These are phyloP conservation scores for Madurella fahalii DNA, from an alignment of 2,329 filamentous ascomycete species.

Conservation along the genomic window DNA sequence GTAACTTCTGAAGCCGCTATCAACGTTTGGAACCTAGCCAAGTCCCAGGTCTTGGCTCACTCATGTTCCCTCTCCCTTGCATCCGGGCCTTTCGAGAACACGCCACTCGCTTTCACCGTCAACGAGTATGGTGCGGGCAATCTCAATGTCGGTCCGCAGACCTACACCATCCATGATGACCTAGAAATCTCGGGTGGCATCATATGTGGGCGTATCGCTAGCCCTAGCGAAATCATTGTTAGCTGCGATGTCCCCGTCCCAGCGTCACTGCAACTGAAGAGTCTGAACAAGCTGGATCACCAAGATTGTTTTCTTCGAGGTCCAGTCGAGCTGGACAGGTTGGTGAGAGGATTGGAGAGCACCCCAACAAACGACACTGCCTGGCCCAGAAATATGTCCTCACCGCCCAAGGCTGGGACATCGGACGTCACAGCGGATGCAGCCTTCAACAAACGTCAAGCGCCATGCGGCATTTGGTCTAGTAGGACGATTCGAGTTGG, in stretches of 20 bases:
- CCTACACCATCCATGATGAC: constrained; percentile 3
- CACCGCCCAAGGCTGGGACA: no score
- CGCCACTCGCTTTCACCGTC: constrained; percentile 2
- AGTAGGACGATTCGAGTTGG: no score
- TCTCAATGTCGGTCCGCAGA: constrained; percentile 2
- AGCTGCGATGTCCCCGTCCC: constrained; percentile 4
- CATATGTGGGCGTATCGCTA: constrained; percentile 1
- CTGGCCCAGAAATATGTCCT: no score
- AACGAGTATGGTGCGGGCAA: constrained; percentile 5
- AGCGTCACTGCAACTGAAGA: not conserved
- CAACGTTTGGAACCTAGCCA: constrained; percentile 1
- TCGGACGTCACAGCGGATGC: no score
- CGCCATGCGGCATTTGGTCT: no score
- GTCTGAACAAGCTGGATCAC: no score
- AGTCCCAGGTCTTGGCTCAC: not conserved
- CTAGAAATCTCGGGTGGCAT: constrained; percentile 1
- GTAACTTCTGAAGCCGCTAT: constrained; percentile 3
- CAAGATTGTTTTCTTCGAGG: no score
- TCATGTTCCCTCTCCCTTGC: not conserved
- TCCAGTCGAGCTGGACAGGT: no score
- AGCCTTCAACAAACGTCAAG: no score
- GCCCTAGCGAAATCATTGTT: constrained; percentile 1
- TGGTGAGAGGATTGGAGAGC: no score
- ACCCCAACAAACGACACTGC: no score
- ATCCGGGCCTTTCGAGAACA: constrained; percentile 2